Evolutionary conservation across 2,329 filamentous ascomycete genomes (phyloP).

Genomic region (Penicillium sclerotiorum): DNA sequence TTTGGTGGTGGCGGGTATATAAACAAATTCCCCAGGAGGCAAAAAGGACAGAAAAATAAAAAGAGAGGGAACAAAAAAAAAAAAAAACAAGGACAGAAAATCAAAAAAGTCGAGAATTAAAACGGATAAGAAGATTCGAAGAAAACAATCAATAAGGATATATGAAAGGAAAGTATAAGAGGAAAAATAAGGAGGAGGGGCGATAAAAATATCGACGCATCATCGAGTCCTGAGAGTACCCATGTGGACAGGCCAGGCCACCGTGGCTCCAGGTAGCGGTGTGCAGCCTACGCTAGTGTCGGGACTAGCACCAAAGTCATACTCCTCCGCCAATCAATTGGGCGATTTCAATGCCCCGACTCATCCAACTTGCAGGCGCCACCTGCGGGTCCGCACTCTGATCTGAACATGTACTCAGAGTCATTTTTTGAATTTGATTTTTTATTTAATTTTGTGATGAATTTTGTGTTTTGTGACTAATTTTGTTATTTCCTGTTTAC

Average conservation of each 20-base stretch:
- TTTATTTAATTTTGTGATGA: too few relatives aligned
- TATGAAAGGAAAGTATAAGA: constrained; percentile 4
- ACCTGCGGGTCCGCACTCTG: too few relatives aligned
- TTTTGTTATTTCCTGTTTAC: too few relatives aligned
- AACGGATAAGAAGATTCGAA: constrained; percentile 1
- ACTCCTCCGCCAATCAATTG: constrained; percentile 7
- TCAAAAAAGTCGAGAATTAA: too few relatives aligned
- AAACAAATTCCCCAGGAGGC: background rate
- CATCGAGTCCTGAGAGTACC: constrained; percentile 14
- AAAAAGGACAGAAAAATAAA: background rate
- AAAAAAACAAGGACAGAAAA: constrained; percentile 15
- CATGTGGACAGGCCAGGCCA: constrained; percentile 16
- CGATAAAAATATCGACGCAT: constrained; percentile 25
- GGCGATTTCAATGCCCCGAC: too few relatives aligned
- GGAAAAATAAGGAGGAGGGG: constrained; percentile 7
- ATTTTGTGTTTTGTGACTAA: too few relatives aligned
- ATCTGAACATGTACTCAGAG: too few relatives aligned
- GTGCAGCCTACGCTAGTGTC: constrained; percentile 9
- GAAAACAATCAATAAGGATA: constrained; percentile 17
- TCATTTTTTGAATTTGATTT: too few relatives aligned
- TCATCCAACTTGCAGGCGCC: constrained; percentile 13
- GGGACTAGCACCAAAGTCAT: background rate
- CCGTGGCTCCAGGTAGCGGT: constrained; percentile 14
- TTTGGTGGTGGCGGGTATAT: background rate
- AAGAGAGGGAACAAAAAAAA: too few relatives aligned